Percentiles rank a stretch among this genome's conserved stretches.
These are phyloP conservation scores for Apiotrichum mycotoxinovorans DNA, from an alignment of 1,284 basidiomycete genomes.

Conservation along the genomic window DNA sequence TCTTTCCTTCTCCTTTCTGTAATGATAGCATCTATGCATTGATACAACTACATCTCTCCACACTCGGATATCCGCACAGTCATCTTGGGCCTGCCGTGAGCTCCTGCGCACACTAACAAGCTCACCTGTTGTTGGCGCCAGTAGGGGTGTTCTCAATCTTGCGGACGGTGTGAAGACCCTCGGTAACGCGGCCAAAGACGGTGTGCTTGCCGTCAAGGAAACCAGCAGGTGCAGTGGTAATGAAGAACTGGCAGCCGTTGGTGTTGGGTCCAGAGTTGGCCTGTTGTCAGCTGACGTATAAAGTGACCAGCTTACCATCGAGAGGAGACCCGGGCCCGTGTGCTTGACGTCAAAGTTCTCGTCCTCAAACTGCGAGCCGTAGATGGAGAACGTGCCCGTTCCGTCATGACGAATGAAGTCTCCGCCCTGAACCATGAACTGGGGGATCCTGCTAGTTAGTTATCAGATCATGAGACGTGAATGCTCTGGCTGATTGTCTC, in stretches of 20 bases:
- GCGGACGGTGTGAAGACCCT: constrained; percentile 81
- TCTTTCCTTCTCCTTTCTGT: background rate
- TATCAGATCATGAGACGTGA: background rate
- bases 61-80: constrained; percentile 48
- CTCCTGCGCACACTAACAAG: constrained; percentile 32
- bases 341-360: constrained; percentile 95
- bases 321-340: constrained; percentile 72
- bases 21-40: constrained; percentile 1
- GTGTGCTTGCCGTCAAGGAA: constrained; percentile 94
- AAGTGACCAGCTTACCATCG: constrained; percentile 61
- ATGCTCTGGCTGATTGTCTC: too few species aligned
- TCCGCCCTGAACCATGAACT: constrained; percentile 53
- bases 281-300: constrained; percentile 49
- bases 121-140: constrained; percentile 54
- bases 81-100: constrained; percentile 22
- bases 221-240: constrained; percentile 88
- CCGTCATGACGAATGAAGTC: constrained; percentile 89
- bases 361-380: constrained; percentile 90
- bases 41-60: constrained; percentile 52
- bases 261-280: constrained; percentile 89
- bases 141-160: constrained; percentile 94
- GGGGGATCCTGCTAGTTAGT: constrained; percentile 49
- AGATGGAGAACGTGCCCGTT: constrained; percentile 90
- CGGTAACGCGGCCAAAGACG: constrained; percentile 85
- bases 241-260: constrained; percentile 95